A percentile compares a stretch with the other conserved stretches of the same genome.
phyloP scores from a whole-genome alignment of 371 early-diverging fungal species.

The Mucor circinelloides region DNA sequence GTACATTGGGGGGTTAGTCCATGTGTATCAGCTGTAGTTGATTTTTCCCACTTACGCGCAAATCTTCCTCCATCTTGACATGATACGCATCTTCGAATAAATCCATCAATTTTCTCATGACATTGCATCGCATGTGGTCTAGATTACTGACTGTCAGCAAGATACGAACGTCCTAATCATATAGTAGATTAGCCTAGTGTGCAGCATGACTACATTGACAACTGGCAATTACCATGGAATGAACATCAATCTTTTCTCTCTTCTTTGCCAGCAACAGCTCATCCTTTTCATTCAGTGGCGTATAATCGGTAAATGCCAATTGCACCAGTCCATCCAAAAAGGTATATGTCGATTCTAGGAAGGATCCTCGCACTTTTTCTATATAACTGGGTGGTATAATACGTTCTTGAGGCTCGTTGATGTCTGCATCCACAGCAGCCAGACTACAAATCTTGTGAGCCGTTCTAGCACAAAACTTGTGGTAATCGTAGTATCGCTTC shows the following conservation, averaged over 20 bases:
- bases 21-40: too few relatives aligned
- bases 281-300: slow-evolving; percentile 42
- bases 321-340: slow-evolving; percentile 76
- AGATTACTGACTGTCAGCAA: slow-evolving; percentile 84
- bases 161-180: slow-evolving; percentile 62
- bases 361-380: slow-evolving; percentile 61
- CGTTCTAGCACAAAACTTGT: slow-evolving; percentile 70
- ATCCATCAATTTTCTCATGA: slow-evolving; percentile 75
- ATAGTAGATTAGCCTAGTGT: too few relatives aligned
- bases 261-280: slow-evolving; percentile 39
- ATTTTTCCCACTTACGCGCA: slow-evolving; percentile 57
- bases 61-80: slow-evolving; percentile 65
- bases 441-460: slow-evolving; percentile 63
- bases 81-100: slow-evolving; percentile 72
- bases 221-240: slow-evolving; percentile 51
- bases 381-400: slow-evolving; percentile 42
- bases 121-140: slow-evolving; percentile 64
- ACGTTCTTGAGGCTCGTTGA: slow-evolving; percentile 14
- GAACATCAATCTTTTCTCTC: slow-evolving; percentile 48
- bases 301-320: slow-evolving; percentile 62
- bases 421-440: slow-evolving; percentile 49
- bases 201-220: background rate
- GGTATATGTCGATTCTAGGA: slow-evolving; percentile 65
- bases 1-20: background rate
- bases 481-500: slow-evolving; percentile 71